Percentiles rank a stretch among this genome's conserved stretches.
Evolutionary conservation across 1,139 yeast species (phyloP).

Genomic region (Saccharomycopsis hybrid): DNA sequence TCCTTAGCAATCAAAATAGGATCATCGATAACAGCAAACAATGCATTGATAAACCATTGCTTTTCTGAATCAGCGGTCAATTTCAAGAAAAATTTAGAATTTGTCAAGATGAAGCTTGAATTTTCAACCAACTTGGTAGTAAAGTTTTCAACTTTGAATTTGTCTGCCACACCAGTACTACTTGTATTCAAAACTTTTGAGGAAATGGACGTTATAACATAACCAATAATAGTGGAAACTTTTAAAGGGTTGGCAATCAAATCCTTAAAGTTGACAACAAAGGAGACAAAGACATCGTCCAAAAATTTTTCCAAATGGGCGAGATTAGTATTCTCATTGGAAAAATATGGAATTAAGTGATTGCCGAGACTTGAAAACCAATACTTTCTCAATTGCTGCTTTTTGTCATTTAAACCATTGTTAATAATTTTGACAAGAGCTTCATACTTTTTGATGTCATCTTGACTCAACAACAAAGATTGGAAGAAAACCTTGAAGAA

Average conservation of each 20-base stretch:
- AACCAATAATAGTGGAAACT: constrained; percentile 37
- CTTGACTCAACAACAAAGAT: constrained; percentile 21
- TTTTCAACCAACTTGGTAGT: background rate
- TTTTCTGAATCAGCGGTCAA: constrained; percentile 39
- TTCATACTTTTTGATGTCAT: constrained; percentile 19
- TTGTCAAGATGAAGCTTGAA: constrained; percentile 32
- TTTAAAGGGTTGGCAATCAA: constrained; percentile 38
- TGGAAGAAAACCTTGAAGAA: constrained; percentile 38
- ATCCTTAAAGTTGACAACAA: constrained; percentile 37
- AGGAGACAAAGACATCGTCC: constrained; percentile 27
- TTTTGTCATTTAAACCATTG: constrained; percentile 64
- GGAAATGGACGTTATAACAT: constrained; percentile 31
- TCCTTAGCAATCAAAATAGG: no score
- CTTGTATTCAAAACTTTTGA: constrained; percentile 10
- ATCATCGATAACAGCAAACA: constrained; percentile 29
- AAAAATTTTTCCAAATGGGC: constrained; percentile 27
- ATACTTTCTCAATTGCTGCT: constrained; percentile 50
- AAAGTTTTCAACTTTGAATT: no score
- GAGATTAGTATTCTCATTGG: constrained; percentile 5
- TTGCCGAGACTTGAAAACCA: constrained; percentile 56
- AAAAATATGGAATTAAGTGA: background rate
- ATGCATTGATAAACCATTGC: constrained; percentile 46
- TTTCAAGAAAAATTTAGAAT: constrained; percentile 44
- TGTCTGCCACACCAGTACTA: background rate
- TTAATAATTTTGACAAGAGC: constrained; percentile 33